Conservation (phyloP, 176 grass and related monocot genomes). For the Ensete ventricosum region DNA sequence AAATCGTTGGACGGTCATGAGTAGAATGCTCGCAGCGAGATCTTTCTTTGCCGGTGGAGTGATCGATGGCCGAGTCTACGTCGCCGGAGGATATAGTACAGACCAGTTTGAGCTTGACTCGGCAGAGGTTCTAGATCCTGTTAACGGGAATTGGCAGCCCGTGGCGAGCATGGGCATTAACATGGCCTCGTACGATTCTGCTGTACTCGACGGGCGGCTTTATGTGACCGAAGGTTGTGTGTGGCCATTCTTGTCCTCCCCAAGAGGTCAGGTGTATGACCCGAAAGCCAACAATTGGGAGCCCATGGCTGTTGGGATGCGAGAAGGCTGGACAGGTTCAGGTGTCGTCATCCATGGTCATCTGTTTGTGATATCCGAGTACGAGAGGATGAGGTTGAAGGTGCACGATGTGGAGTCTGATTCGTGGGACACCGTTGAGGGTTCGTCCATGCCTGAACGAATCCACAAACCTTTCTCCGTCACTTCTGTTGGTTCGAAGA, state of each 20-base stretch:
- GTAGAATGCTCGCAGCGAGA: slow-evolving; percentile 56
- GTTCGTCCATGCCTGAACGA: slow-evolving; percentile 47
- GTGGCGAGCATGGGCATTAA: slow-evolving; percentile 62
- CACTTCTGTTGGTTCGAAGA: slow-evolving; percentile 43
- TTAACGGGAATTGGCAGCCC: slow-evolving; percentile 45
- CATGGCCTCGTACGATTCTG: slow-evolving; percentile 76
- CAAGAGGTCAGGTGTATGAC: slow-evolving; percentile 70
- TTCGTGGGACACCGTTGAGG: slow-evolving; percentile 56
- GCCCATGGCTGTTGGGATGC: slow-evolving; percentile 69
- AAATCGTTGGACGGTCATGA: slow-evolving; percentile 65
- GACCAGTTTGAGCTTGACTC: slow-evolving; percentile 82
- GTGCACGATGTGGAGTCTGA: slow-evolving; percentile 52
- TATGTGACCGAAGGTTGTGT: slow-evolving; percentile 79
- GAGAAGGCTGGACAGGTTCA: slow-evolving; percentile 79
- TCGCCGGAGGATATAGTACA: slow-evolving; percentile 76
- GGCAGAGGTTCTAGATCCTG: slow-evolving; percentile 54
- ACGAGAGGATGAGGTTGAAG: slow-evolving; percentile 80
- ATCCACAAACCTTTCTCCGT: slow-evolving; percentile 73
- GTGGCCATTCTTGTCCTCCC: slow-evolving; percentile 83
- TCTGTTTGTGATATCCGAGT: slow-evolving; percentile 78
- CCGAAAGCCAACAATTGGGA: slow-evolving; percentile 54
- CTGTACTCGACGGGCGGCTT: slow-evolving; percentile 47
- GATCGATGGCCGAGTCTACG: slow-evolving; percentile 56
- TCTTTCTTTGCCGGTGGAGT: slow-evolving; percentile 87
- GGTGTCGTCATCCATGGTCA: slow-evolving; percentile 38